Conservation (phyloP, 164 flowering plant species). For the Dillenia turbinata region DNA sequence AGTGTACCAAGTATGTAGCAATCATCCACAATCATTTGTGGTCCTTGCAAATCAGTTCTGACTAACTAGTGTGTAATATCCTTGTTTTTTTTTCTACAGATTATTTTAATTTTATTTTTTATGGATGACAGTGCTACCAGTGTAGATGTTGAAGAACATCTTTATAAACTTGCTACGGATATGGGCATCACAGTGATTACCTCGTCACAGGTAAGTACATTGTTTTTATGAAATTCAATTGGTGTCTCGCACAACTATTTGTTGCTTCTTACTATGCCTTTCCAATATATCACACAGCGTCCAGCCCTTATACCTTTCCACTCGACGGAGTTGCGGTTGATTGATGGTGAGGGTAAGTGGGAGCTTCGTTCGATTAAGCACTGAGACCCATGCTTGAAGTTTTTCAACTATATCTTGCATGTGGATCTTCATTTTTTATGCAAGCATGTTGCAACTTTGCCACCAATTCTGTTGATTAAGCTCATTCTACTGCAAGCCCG, state of each 20-base stretch:
- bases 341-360: slow-evolving; percentile 99
- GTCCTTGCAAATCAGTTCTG: too few relatives aligned
- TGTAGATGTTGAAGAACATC: slow-evolving; percentile 97
- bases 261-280: neutral
- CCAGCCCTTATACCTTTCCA: slow-evolving; percentile 97
- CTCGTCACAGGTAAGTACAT: slow-evolving; percentile 73
- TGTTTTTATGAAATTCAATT: neutral
- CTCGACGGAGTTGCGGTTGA: slow-evolving; percentile 68
- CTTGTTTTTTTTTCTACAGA: neutral
- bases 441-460: too few relatives aligned
- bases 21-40: too few relatives aligned
- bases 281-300: slow-evolving; percentile 44
- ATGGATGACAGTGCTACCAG: slow-evolving; percentile 78
- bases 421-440: too few relatives aligned
- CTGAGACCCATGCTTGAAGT: slow-evolving; percentile 13
- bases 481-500: too few relatives aligned
- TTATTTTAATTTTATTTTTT: neutral
- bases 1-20: slow-evolving; percentile 89
- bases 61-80: neutral
- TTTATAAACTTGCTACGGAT: slow-evolving; percentile 69
- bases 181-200: slow-evolving; percentile 91
- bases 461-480: too few relatives aligned
- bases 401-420: too few relatives aligned
- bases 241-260: neutral
- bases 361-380: slow-evolving; percentile 70